Evolutionary conservation across 768 basidiomycete species (phyloP), one percentile per base, ranked within the genome.

Genomic region (Hericium rajendrae): DNA sequence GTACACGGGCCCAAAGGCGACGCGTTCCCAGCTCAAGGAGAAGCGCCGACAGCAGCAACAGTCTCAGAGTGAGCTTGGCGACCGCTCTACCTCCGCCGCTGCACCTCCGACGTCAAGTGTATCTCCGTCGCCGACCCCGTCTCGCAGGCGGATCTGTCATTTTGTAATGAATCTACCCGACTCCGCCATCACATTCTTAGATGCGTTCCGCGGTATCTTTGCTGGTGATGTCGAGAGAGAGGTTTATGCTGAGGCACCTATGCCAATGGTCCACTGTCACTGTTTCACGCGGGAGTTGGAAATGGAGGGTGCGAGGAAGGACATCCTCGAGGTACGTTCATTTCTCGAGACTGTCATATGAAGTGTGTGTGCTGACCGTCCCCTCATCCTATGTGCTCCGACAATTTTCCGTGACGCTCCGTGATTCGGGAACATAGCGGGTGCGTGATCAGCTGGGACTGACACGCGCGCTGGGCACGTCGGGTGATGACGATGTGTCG

Each of bases 151-250:
- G 48, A 83, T 97, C 61, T 73, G 82, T 12, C 95, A 97, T 68
- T 94, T 91, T 66, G 87, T 97, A n/a, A 95, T 99, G 94, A 99
- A 99, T 70, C 77, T 99, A 18, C 97, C 97, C 2, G 93, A 91
- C 63, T 85, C 87, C 24, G 97, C 94, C 0, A 83, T 97, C 55
- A 76, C 81, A 38, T 97, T 98, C 72, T 76, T 99, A 53, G 88
- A 89, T 65, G 90, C 91, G 1, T 97, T 91, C 74, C 80, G 81
- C 3, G 93, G 92, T 1, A 77, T 88, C 58, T 76, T 91, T 71
- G 62, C 66, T 75, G 66, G 43, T 20, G 63, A 77, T 56, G 71
- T 73, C 63, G 73, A 74, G 71, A 77, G 60, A 74, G 72, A 62
- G 48, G 54, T 20, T 58, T 50, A 54, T 38, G 56, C 62, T 52